Base-by-base conservation (phyloP, 495 filamentous ascomycete genomes). In the Cairneyella variabilis region DNA sequence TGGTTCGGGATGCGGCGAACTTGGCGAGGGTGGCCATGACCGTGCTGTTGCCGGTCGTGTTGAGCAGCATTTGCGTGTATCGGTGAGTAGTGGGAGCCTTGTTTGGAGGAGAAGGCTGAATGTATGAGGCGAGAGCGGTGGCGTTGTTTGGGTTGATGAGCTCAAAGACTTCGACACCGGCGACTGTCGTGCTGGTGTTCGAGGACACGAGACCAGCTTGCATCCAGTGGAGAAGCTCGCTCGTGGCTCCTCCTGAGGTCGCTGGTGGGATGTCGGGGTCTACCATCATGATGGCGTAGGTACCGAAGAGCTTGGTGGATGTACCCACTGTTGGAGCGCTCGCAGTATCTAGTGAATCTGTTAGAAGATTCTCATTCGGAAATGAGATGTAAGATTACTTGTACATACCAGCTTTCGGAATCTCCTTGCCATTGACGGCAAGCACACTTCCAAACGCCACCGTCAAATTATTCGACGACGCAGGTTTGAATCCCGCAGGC, bases 161-260 rank as follows among this genome's bases (percentile, higher is more conserved):
- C 6, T 46, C 41, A 41, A 49, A 62, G 16, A 58, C 34, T 28
- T 20, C 26, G 1, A 45, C 22, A 9, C 59, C 59, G 2, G 7
- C 54, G 7, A 62, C 25, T 10, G 28, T 55, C 0, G 51, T 48
- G 10, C 16, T 26, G 5, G 27, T 22, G 27, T 42, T 42, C 21
- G 59, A 27, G 2, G 59, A 62, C 12, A 40, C 48, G 3, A 62
- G 49, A 20, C 54, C 50, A 4, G 50, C 12, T 51, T 62, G 59
- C 37, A 62, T 45, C 59, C 59, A 62, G 47, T 62, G 59, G 9
- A 62, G 54, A 20, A 62, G 28, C 53, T 62, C 26, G 14, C 42
- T 26, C 0, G 54, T 58, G 16, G 49, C 10, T 1, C 40, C 32
- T 1, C 47, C 51, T 3, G 42, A 25, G 18, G 38, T 32, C 18